Evolutionary conservation across 2,329 filamentous ascomycete genomes (phyloP), one percentile per base, ranked within the genome.

Genomic region (Cercospora canescens): DNA sequence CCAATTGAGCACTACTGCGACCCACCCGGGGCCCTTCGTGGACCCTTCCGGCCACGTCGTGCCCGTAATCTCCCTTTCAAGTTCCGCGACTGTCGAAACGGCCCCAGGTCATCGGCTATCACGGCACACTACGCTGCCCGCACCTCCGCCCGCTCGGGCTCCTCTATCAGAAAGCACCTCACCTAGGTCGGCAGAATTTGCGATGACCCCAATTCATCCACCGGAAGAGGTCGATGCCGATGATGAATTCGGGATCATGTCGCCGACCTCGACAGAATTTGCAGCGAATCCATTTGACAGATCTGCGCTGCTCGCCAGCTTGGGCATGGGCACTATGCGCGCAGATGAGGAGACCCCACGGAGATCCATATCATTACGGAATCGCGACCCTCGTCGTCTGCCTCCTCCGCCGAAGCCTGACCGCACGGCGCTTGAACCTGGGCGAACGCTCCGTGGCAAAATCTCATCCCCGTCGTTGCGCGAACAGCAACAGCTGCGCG

Each of bases 1-100:
- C 28, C 61, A 70, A 50, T 63, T 71, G 4, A 61, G 71, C 56
- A 72, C 68, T 48, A 67, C 73, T 5, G 66, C 69, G 82, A 54
- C 86, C 79, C 70, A 87, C 84, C 68, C 85, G 81, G 16, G 89
- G 83, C 86, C 81, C 78, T 77, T 75, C 60, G 74, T 77, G 4
- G 75, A 78, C 56, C 73, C 76, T 4, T 75, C 76, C 52, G 76
- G 76, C 1, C 75, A 77, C 50, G 67, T 76, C 9, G 71, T 78
- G 18, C 75, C 76, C 3, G 72, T 76, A 1, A 66, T 76, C 16
- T 73, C 76, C 1, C 70, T 76, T 1, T 76, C 12, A 70, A 75
- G 11, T 52, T 75, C n/a, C 62, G 71, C 68, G 14, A 35, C 67
- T 12, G 64, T 58, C 24, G 65, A 67, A 50, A 54, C 21, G 6